A percentile compares a stretch with the other conserved stretches of the same genome.
Conservation (phyloP, 1,284 basidiomycete species). For the Tilletia setariae region DNA sequence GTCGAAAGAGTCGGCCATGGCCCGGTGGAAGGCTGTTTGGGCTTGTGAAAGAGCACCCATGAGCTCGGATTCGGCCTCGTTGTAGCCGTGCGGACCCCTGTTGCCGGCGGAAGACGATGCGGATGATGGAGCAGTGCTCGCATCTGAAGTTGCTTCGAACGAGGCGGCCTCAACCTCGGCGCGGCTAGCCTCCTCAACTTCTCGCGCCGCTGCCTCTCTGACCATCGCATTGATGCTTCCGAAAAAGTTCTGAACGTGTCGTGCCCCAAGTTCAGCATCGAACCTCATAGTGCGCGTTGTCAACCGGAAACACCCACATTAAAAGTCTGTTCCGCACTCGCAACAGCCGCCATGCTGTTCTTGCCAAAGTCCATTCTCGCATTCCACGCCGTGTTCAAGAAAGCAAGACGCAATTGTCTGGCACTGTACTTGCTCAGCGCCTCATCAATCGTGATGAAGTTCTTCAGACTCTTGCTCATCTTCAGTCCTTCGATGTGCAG, state of each 20-base stretch:
- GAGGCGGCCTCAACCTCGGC: constrained; percentile 47
- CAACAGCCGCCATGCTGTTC: constrained; percentile 78
- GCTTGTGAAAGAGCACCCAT: constrained; percentile 67
- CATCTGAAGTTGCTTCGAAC: neutral
- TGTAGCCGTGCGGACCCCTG: constrained; percentile 56
- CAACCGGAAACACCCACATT: constrained; percentile 65
- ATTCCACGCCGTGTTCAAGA: constrained; percentile 88
- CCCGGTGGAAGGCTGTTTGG: constrained; percentile 76
- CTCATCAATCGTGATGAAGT: constrained; percentile 98
- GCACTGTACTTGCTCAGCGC: constrained; percentile 81
- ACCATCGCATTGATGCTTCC: constrained; percentile 75
- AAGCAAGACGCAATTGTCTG: constrained; percentile 88
- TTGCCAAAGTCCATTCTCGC: constrained; percentile 92
- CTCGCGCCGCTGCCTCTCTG: constrained; percentile 18
- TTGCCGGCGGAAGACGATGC: constrained; percentile 19
- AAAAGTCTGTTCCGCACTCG: constrained; percentile 76
- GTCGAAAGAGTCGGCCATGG: constrained; percentile 96
- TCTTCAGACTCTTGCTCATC: constrained; percentile 99
- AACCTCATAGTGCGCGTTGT: neutral
- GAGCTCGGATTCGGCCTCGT: constrained; percentile 37
- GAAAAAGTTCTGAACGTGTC: constrained; percentile 80
- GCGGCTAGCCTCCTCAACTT: constrained; percentile 13
- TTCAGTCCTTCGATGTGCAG: constrained; percentile 97
- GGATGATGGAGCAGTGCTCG: neutral
- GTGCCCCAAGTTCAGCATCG: neutral